Evolutionary conservation across 1,139 yeast species (phyloP), one percentile per base, ranked within the genome.

Genomic region (Arxiozyma heterogenica): DNA sequence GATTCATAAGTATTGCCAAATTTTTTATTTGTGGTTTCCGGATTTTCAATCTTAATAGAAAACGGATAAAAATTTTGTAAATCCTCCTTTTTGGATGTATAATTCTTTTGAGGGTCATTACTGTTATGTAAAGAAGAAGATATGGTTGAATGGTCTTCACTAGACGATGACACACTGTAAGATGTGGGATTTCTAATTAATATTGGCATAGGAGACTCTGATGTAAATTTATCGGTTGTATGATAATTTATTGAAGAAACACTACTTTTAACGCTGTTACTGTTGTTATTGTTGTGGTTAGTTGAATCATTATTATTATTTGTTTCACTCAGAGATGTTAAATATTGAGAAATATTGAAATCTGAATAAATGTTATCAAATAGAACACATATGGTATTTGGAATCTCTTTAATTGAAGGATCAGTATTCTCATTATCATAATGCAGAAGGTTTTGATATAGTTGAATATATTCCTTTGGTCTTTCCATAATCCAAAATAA

Each of bases 401-500:
- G 56, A 6, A 56, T 52, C 27, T 49, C 48, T 46, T 47, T 55
- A 8, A 55, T 53, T 15, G 51, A 25, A 12, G 48, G 49, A 27
- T 52, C 52, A 18, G 51, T 51, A n/a, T 47, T 49, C 12, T 46
- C 42, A 49, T 49, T 53, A 21, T 55, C 45, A 22, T 50, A 22
- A 50, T 54, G 51, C 27, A 44, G 34, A 39, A 57, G 43, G 25
- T 55, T 55, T 30, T 52, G 52, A 47, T 55, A 57, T 20, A 62
- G 25, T 38, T 55, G 53, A 20, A 60, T 52, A 50, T 64, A 66
- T 47, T 66, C 69, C 23, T 58, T 52, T 17, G 71, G 69, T 48
- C 69, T 61, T n/a, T 69, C 62, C 59, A 64, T 55, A 17, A 65
- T 58, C 71, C 71, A 67, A 21, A 61, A 58, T 39, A 59, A 52